A percentile compares a stretch with the other conserved stretches of the same genome.
These are phyloP conservation scores for Elsinoe perseae DNA, from an alignment of 2,329 filamentous ascomycete species.

Conservation along the genomic window DNA sequence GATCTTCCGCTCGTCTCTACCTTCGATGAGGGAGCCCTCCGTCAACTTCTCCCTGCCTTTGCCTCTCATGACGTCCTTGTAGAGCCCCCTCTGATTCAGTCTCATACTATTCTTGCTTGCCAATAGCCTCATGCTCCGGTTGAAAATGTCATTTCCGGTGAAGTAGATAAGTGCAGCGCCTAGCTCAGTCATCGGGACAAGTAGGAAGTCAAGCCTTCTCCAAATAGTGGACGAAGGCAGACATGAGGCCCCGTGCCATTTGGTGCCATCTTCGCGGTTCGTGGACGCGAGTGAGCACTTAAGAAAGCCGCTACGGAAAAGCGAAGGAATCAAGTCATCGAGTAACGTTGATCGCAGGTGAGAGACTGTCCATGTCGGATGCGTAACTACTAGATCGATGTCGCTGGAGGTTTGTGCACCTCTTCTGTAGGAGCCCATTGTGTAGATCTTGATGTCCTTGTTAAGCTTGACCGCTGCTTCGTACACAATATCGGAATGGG, in stretches of 20 bases:
- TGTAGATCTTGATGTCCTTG: conserved; percentile 56
- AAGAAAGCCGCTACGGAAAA: conserved; percentile 59
- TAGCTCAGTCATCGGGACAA: conserved; percentile 70
- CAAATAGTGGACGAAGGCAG: conserved; percentile 57
- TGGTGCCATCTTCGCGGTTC: conserved; percentile 54
- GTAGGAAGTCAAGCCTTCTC: conserved; percentile 76
- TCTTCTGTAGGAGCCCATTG: conserved; percentile 79
- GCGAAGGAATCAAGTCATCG: conserved; percentile 51
- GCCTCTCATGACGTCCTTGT: conserved; percentile 58
- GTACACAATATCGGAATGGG: conserved; percentile 59
- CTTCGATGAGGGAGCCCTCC: conserved; percentile 65
- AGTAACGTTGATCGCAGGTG: conserved; percentile 58
- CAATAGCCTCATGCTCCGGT: conserved; percentile 72
- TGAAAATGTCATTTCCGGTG: conserved; percentile 92
- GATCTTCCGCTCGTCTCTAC: conserved; percentile 66
- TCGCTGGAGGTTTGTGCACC: conserved; percentile 69
- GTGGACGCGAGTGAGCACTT: conserved; percentile 56
- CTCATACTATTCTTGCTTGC: conserved; percentile 75
- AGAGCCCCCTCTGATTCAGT: conserved; percentile 77
- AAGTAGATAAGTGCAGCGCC: conserved; percentile 91
- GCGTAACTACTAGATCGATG: conserved; percentile 78
- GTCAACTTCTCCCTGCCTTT: conserved; percentile 52
- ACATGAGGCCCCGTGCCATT: conserved; percentile 82
- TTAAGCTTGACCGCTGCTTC: conserved; percentile 55
- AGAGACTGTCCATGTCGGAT: conserved; percentile 48